Base-by-base conservation (phyloP, 768 basidiomycete species). In the Mycena latifolia region DNA sequence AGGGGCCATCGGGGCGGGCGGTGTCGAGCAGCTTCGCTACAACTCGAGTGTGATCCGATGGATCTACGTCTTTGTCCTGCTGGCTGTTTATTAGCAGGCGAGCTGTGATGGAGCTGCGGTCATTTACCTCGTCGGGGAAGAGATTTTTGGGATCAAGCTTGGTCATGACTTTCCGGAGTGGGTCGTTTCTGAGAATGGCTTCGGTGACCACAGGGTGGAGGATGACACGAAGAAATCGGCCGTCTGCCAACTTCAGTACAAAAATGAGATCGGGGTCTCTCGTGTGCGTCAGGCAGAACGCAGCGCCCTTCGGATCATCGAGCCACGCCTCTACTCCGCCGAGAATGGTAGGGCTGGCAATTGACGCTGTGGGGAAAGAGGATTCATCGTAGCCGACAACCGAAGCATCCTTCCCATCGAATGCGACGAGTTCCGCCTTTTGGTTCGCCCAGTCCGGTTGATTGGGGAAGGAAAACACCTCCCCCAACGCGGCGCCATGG, bases 181-280 rank as follows among this genome's bases (percentile, higher is more conserved):
- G n/a, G n/a, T 20, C 9, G 14, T 37, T n/a, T 33, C 18, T 3
- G 3, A 54, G 45, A 11, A n/a, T 17, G 2, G 5, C 24, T 5
- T 54, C 52, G 15, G 51, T 37, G 8, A 33, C 51, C 0, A 24
- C 24, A 5, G 52, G 22, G 31, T 35, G 51, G 12, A 53, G 43
- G 52, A 63, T 63, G 27, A 63, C 33, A n/a, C 61, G 54, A 20
- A 55, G 22, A 17, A 55, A 29, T 25, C 20, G 24, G 15, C 35
- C 61, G 25, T 55, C 35, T 10, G 3, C 61, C 35, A 63, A 41
- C 39, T 55, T 63, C 53, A 63, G 28, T 15, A 11, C 5, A 29
- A 55, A 63, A 39, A 63, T 17, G 4, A 63, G 53, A 39, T 63
- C 61, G 7, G 61, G 61, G 17, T 63, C 46, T 18, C 31, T 3